These are phyloP conservation scores for Talaromyces albobiverticillius DNA, from an alignment of 2,329 filamentous ascomycete species.

Conservation along the genomic window DNA sequence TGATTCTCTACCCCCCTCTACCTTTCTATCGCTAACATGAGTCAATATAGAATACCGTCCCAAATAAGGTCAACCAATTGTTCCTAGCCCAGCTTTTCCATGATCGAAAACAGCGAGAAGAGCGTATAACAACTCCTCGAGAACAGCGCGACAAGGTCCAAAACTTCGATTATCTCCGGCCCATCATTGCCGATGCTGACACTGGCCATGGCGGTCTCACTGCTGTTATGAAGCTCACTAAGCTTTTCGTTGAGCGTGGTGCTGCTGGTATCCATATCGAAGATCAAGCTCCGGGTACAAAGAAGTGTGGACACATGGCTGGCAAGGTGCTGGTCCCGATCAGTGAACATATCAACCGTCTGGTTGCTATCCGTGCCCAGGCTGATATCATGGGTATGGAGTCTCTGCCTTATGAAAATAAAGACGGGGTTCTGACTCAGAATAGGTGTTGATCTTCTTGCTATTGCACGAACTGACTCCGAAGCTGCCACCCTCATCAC, in stretches of 20 bases:
- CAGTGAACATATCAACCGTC: constrained; percentile 94
- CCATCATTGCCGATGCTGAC: constrained; percentile 94
- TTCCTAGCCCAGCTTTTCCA: constrained; percentile 99
- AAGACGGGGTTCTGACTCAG: neutral
- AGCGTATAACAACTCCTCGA: constrained; percentile 75
- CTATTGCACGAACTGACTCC: constrained; percentile 91
- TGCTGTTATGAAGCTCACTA: constrained; percentile 99
- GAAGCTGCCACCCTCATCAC: constrained; percentile 97
- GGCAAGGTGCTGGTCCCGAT: constrained; percentile 97
- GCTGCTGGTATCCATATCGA: constrained; percentile 98
- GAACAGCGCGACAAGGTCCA: constrained; percentile 68
- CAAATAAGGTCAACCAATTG: constrained; percentile 95
- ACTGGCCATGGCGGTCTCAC: constrained; percentile 96
- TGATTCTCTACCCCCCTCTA: neutral
- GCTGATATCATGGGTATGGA: constrained; percentile 90
- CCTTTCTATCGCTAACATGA: neutral
- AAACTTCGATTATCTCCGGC: constrained; percentile 90
- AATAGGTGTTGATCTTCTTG: constrained; percentile 75
- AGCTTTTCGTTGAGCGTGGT: constrained; percentile 94
- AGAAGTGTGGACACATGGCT: constrained; percentile 99
- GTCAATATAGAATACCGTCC: constrained; percentile 75
- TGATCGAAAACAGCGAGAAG: constrained; percentile 97
- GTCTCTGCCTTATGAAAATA: neutral
- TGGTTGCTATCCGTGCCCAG: constrained; percentile 94
- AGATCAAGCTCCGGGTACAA: constrained; percentile 95